Percentiles rank a stretch among this genome's conserved stretches.
These are phyloP conservation scores for Saccharomyces eubayanus DNA, from an alignment of 805 yeast species.

Conservation along the genomic window DNA sequence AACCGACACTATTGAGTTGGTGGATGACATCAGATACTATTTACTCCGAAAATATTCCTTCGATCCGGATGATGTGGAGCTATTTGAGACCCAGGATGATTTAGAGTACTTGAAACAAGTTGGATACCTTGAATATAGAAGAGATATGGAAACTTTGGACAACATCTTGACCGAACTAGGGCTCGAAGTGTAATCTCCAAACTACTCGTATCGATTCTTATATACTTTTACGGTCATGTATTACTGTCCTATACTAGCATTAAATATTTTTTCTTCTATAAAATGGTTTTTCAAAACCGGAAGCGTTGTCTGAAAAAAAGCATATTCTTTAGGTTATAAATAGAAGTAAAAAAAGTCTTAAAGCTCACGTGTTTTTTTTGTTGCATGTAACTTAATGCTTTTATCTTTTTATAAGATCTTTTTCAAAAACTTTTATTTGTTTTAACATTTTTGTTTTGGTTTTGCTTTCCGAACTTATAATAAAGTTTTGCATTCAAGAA, in stretches of 20 bases:
- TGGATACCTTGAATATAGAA: constrained; percentile 18
- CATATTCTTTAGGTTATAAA: too few species aligned
- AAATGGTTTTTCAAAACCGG: too few species aligned
- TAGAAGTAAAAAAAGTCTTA: too few species aligned
- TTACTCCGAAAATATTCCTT: constrained; percentile 31
- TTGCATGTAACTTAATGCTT: too few species aligned
- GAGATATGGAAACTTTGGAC: constrained; percentile 37
- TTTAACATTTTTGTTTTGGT: too few species aligned
- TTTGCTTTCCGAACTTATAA: too few species aligned
- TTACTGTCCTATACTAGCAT: background rate
- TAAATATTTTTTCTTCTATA: background rate
- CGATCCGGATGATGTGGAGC: constrained; percentile 24
- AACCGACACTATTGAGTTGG: constrained; percentile 70
- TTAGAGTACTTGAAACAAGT: constrained; percentile 12
- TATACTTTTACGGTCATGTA: background rate
- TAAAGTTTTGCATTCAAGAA: too few species aligned
- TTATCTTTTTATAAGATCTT: too few species aligned
- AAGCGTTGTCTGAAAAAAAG: too few species aligned
- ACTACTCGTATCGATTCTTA: background rate
- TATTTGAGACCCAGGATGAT: constrained; percentile 16
- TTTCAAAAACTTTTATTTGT: too few species aligned
- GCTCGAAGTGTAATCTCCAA: constrained; percentile 34
- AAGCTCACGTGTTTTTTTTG: too few species aligned
- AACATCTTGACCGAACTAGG: constrained; percentile 32
- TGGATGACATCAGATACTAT: constrained; percentile 69